These are phyloP conservation scores for Penicillium decumbens DNA, from an alignment of 2,329 filamentous ascomycete species.

Conservation along the genomic window DNA sequence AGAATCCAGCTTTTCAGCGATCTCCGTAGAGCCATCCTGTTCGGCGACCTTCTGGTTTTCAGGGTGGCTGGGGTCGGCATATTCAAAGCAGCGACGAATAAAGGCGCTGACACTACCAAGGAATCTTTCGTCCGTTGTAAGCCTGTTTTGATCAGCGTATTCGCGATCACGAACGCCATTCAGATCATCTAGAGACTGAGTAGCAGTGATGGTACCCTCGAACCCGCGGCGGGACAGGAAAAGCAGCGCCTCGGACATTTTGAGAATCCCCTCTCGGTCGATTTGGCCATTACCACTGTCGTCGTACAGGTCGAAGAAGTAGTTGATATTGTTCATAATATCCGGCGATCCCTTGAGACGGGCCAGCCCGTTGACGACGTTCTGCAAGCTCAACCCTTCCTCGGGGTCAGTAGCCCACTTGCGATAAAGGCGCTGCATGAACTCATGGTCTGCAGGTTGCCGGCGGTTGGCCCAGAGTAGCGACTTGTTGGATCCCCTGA, in stretches of 20 bases:
- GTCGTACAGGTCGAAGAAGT: constrained; percentile 97
- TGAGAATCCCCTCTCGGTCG: constrained; percentile 87
- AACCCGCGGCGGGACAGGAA: constrained; percentile 88
- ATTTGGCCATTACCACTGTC: constrained; percentile 87
- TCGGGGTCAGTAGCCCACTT: constrained; percentile 80
- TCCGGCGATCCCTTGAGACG: constrained; percentile 88
- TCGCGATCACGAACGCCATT: constrained; percentile 37
- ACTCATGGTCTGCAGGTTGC: constrained; percentile 87
- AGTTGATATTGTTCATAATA: constrained; percentile 96
- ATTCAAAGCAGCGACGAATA: constrained; percentile 94
- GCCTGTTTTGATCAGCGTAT: constrained; percentile 41
- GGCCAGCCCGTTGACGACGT: constrained; percentile 86
- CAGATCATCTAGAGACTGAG: constrained; percentile 54
- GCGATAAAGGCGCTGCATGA: constrained; percentile 79
- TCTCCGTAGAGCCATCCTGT: constrained; percentile 29
- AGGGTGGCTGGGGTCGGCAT: constrained; percentile 85
- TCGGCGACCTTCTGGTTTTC: constrained; percentile 48
- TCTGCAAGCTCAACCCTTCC: constrained; percentile 77
- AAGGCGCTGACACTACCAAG: constrained; percentile 91
- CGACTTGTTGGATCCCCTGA: constrained; percentile 48
- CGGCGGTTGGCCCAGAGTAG: constrained; percentile 54
- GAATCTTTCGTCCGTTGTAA: constrained; percentile 77
- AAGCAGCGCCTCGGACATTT: constrained; percentile 88
- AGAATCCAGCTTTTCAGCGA: constrained; percentile 47
- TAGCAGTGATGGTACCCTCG: constrained; percentile 67